Percentiles rank a stretch among this genome's conserved stretches.
These are phyloP conservation scores for Solanum ossicruentum DNA, from an alignment of 257 asterid species.

Conservation along the genomic window DNA sequence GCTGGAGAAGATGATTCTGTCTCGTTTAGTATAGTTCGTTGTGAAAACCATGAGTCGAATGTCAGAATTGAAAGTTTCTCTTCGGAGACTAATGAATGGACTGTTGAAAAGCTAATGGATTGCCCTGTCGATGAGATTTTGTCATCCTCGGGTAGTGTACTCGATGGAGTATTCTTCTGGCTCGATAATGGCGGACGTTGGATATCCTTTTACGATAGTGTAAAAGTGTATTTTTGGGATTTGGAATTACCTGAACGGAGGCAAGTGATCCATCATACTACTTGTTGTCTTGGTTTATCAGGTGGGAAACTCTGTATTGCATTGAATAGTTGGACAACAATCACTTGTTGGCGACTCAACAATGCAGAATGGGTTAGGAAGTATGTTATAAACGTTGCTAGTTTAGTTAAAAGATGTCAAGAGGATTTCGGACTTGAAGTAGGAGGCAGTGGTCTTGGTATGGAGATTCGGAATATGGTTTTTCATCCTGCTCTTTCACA, in stretches of 20 bases:
- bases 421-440: background rate
- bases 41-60: too few relatives aligned
- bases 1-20: too few relatives aligned
- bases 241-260: background rate
- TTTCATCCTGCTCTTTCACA: background rate
- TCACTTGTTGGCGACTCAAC: background rate
- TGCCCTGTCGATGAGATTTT: background rate
- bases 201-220: background rate
- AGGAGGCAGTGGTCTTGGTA: background rate
- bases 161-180: background rate
- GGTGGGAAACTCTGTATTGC: background rate
- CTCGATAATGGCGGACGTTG: too few relatives aligned
- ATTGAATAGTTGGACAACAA: background rate
- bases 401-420: background rate
- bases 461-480: background rate
- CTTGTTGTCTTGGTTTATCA: background rate
- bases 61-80: background rate
- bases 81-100: background rate
- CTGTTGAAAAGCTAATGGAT: background rate
- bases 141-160: background rate
- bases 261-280: background rate
- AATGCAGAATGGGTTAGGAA: background rate
- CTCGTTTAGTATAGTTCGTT: too few relatives aligned
- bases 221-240: background rate
- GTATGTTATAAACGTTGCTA: background rate